phyloP scores from a whole-genome alignment of 768 basidiomycete genomes.

The Leccinum variicolor region DNA sequence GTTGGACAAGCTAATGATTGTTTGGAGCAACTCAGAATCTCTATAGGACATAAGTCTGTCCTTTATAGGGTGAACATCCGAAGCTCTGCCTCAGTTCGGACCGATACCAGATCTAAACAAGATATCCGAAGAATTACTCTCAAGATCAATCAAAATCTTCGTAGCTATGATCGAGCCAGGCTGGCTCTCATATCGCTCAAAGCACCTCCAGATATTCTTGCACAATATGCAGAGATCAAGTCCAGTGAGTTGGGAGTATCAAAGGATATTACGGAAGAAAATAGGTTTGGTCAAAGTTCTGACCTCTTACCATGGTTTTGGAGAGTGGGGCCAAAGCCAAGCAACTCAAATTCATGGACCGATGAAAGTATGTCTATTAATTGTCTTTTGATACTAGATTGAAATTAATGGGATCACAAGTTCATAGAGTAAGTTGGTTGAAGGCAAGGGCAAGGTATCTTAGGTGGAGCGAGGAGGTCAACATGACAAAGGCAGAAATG shows the following conservation, averaged over 20 bases:
- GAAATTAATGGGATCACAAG: not conserved
- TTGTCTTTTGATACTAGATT: not conserved
- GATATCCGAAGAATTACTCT: not conserved
- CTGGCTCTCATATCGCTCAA: not conserved
- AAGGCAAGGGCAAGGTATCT: not conserved
- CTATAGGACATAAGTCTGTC: not conserved
- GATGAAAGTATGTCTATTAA: not conserved
- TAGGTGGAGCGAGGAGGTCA: not conserved
- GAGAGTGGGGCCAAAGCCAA: not conserved
- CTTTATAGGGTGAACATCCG: not conserved
- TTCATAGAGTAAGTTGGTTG: not conserved
- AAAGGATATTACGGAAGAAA: not conserved
- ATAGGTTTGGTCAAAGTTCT: no score
- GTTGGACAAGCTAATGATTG: not conserved
- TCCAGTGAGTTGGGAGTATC: not conserved
- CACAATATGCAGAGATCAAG: not conserved
- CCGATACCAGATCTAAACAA: not conserved
- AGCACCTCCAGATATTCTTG: not conserved
- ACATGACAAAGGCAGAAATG: not conserved
- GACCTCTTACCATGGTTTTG: no score
- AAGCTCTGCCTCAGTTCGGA: not conserved
- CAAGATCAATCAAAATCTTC: not conserved
- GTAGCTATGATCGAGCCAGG: not conserved
- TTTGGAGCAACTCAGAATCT: not conserved
- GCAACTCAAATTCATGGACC: not conserved